These are phyloP conservation scores for Galium porrigens DNA, from an alignment of 305 asterid genomes.

Conservation along the genomic window DNA sequence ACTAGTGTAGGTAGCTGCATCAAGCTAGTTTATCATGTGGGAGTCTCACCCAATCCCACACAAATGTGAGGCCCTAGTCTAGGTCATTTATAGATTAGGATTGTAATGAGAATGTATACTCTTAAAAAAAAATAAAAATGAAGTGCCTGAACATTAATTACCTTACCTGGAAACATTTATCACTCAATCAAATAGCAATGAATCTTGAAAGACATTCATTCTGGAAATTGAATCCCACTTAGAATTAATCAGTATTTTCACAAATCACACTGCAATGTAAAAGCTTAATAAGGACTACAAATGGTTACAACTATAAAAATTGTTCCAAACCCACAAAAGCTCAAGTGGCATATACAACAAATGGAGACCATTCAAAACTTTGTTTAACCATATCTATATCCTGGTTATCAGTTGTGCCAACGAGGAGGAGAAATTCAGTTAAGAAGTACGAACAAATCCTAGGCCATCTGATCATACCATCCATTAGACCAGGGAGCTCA, in stretches of 20 bases:
- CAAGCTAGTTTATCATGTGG: too few relatives aligned
- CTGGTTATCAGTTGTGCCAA: neutral
- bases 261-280: neutral
- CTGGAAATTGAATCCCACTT: too few relatives aligned
- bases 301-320: neutral
- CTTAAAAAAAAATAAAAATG: too few relatives aligned
- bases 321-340: neutral
- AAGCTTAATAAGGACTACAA: neutral
- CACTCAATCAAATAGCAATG: too few relatives aligned
- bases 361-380: conserved; percentile 5
- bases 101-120: too few relatives aligned
- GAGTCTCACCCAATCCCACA: too few relatives aligned
- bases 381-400: neutral
- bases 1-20: too few relatives aligned
- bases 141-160: too few relatives aligned
- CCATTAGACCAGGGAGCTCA: conserved; percentile 14
- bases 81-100: too few relatives aligned
- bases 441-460: neutral
- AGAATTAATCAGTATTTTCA: neutral
- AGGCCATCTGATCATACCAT: neutral
- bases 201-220: too few relatives aligned
- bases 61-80: too few relatives aligned
- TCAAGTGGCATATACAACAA: conserved; percentile 4
- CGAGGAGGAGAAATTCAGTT: neutral
- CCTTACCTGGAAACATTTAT: too few relatives aligned